These are phyloP conservation scores for Naganishia friedmannii DNA, from an alignment of 768 basidiomycete genomes.

Conservation along the genomic window DNA sequence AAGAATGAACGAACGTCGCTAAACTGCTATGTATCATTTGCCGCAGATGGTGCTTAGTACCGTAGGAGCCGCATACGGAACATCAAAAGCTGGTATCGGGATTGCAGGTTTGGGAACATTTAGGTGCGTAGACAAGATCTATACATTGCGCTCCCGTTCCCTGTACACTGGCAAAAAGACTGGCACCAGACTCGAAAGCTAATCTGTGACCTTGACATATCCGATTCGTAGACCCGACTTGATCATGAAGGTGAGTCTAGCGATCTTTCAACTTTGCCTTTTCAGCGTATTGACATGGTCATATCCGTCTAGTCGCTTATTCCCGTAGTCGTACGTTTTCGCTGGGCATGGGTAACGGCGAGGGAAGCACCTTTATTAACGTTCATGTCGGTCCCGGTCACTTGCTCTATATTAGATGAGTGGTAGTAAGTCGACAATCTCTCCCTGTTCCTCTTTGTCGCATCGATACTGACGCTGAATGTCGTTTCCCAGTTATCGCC, in stretches of 20 bases:
- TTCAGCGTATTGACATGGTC: conserved; percentile 12
- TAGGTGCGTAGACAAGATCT: not conserved
- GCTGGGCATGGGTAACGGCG: not conserved
- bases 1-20: too few species aligned
- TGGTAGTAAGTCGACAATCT: conserved; percentile 58
- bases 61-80: conserved; percentile 91
- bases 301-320: not conserved
- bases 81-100: conserved; percentile 93
- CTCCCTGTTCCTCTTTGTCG: conserved; percentile 5
- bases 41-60: conserved; percentile 89
- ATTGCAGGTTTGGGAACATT: conserved; percentile 92
- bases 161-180: too few species aligned
- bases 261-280: not conserved
- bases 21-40: not conserved
- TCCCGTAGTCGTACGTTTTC: conserved; percentile 17
- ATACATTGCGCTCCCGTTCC: too few species aligned
- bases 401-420: conserved; percentile 63
- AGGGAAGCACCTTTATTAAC: conserved; percentile 2
- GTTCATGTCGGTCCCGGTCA: not conserved
- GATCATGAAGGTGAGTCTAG: conserved; percentile 74
- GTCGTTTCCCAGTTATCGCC: conserved; percentile 63
- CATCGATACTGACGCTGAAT: not conserved
- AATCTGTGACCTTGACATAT: not conserved
- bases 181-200: not conserved
- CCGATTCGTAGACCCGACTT: conserved; percentile 65